Evolutionary conservation across 2,329 filamentous ascomycete genomes (phyloP), one percentile per base, ranked within the genome.

Genomic region (Xylariales sp.): DNA sequence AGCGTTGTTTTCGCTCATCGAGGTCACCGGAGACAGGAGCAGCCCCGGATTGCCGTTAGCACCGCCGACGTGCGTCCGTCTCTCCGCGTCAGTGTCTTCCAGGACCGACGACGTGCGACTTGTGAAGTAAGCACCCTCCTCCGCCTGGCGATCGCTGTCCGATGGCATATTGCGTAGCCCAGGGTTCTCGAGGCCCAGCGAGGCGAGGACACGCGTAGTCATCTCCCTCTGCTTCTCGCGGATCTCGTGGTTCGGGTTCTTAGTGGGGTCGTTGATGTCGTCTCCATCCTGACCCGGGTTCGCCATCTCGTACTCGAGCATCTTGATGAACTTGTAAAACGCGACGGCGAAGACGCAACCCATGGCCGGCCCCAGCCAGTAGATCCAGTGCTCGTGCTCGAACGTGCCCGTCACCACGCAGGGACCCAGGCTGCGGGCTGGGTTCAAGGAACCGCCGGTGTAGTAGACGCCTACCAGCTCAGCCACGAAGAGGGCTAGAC

Each of bases 401-500:
- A 63, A 66, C 20, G 41, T 40, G 10, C 48, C 54, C 4, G 61
- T 55, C 4, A 64, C 54, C 17, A 61, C 60, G 18, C 63, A 64
- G 5, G 45, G 45, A 1, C 65, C 63, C 28, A 67, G 55, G 23
- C 56, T 62, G 19, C 65, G 57, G 5, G 60, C 63, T 13, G 63
- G 63, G 42, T 67, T 68, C 18, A 67, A 50, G 0, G 56, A 61
- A 18, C 58, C 62, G 23, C 57, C 55, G 5, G 64, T 66, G 28
- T 60, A 64, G 39, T 56, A 61, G 8, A 65, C 55, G 5, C 62
- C 69, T 6, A 62, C 61, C 40, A 73, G 40, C 46, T 56, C 34
- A 14, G 49, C 53, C 20, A 83, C 66, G 52, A 83, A 83, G 21
- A 83, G 65, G 0, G 77, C 62, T 3, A 82, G 54, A 1, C 80